Evolutionary conservation across 306 rosid genomes (phyloP), one percentile per base, ranked within the genome.

Genomic region (Quillaja saponaria): DNA sequence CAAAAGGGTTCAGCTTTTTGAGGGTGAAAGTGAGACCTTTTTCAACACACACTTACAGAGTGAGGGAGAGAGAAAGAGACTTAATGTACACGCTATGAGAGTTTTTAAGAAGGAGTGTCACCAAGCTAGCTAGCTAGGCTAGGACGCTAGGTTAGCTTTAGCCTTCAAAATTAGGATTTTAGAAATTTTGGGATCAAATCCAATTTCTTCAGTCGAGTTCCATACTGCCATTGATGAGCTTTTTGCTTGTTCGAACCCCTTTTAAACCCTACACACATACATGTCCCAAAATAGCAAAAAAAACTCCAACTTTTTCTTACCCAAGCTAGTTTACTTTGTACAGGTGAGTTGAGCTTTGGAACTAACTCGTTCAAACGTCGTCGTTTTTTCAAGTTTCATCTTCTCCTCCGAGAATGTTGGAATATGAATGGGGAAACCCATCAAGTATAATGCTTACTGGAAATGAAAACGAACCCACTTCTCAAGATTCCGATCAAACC

Each of bases 341-440:
- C 60, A 58, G 66, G 66, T 38, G 31, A 49, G 47, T 20, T 7
- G 54, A 5, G 6, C 18, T 15, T 16, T 11, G 19, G 21, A 7
- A 0, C 16, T 5, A 25, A 21, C 16, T 8, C 13, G 34, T 25
- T 4, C 4, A 12, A 37, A 55, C 74, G 21, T 14, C 63, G 55
- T 56, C 44, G 35, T 55, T 14, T n/a, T n/a, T n/a, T n/a, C n/a
- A n/a, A 25, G 31, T 25, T 25, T 25, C 31, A 25, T 25, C 34
- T n/a, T n/a, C 50, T 44, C 35, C 16, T 46, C 17, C 11, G 59
- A 47, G 75, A 25, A 91, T 91, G 98, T 72, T 88, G 82, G 96
- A 88, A 61, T 91, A 91, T 67, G 96, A 84, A 76, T 91, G 98
- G 98, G 95, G 90, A 8, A 86, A 81, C 77, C 84, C 96, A 1